phyloP scores from a whole-genome alignment of 176 grass and related monocot genomes.

The Oryza glaberrima region DNA sequence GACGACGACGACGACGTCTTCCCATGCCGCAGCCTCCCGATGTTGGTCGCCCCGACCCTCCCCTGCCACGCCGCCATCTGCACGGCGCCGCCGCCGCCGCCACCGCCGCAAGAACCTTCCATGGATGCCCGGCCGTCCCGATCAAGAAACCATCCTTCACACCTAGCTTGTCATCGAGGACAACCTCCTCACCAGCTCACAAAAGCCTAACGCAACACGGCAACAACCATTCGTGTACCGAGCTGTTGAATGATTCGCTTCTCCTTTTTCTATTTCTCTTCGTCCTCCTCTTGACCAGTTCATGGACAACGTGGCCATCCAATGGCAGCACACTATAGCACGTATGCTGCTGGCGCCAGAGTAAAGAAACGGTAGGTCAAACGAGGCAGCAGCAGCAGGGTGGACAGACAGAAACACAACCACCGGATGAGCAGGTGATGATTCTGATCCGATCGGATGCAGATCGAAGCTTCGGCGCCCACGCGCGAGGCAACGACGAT shows the following conservation, averaged over 20 bases:
- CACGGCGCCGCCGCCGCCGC: conserved; percentile 7
- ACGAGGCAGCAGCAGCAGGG: conserved; percentile 14
- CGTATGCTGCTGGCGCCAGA: conserved; percentile 4
- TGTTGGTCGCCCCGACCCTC: conserved; percentile 43
- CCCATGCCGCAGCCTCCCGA: conserved; percentile 54
- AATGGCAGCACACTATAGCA: neutral
- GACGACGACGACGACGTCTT: conserved; percentile 4
- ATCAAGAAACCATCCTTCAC: conserved; percentile 12
- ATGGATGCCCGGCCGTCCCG: conserved; percentile 1
- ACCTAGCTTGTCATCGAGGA: conserved; percentile 8
- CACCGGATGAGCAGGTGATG: conserved; percentile 21
- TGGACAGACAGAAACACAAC: neutral
- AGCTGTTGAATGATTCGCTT: conserved; percentile 35
- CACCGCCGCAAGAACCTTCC: conserved; percentile 13
- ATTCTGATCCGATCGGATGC: neutral
- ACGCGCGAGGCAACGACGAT: conserved; percentile 6
- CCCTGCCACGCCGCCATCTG: neutral
- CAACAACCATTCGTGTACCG: conserved; percentile 12
- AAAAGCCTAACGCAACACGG: conserved; percentile 21
- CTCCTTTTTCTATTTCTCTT: no score
- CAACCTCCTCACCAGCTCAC: neutral
- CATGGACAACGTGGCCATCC: conserved; percentile 38
- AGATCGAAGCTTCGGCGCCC: conserved; percentile 1
- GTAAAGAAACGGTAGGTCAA: conserved; percentile 35
- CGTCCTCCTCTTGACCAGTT: conserved; percentile 23